Evolutionary conservation across 1,139 yeast genomes (phyloP), one percentile per base, ranked within the genome.

Genomic region (Sugiyamaella neomexicana): DNA sequence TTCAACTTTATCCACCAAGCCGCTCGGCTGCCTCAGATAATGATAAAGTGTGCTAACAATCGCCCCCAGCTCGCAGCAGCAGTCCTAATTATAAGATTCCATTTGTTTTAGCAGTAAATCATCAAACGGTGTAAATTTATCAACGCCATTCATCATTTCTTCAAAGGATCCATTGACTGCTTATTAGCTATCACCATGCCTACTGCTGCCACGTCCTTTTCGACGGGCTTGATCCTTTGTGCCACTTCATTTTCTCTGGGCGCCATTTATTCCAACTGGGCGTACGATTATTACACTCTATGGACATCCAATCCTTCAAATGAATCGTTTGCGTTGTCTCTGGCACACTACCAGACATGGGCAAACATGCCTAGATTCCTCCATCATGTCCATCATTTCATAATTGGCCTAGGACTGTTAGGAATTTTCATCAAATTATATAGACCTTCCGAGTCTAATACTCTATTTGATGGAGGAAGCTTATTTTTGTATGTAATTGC

Each of bases 391-490:
- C 75, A 87, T 62, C 90, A 89, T 64, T 73, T 69, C 47, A 79
- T 85, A 42, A 74, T 83, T 52, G 72, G 65, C 1, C 55, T 89
- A 43, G 97, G 95, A 2, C 75, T 89, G 55, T 49, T 82, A 48
- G 97, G 97, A 10, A 75, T 85, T 56, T 77, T 86, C 62, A 79
- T 87, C 69, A 89, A 90, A 75, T 79, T 91, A 55, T 89, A 85
- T 75, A 87, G 86, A 73, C 97, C 98, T 15, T 71, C 80, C 50
- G 93, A 86, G 56, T 95, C 93, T 53, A 80, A 89, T 65, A 85
- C 85, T 69, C 80, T 86, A 68, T 91, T 93, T 69, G 99, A 93
- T 71, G 95, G 95, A 62, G 96, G 93, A 45, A 77, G 95, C 10
- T 76, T 90, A 64, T 83, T 82, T 25, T 77, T 89, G 59, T 81